Percentiles rank a stretch among this genome's conserved stretches.
These are phyloP conservation scores for Arthrobotrys pseudoclavata DNA, from an alignment of 2,329 filamentous ascomycete genomes.

Conservation along the genomic window DNA sequence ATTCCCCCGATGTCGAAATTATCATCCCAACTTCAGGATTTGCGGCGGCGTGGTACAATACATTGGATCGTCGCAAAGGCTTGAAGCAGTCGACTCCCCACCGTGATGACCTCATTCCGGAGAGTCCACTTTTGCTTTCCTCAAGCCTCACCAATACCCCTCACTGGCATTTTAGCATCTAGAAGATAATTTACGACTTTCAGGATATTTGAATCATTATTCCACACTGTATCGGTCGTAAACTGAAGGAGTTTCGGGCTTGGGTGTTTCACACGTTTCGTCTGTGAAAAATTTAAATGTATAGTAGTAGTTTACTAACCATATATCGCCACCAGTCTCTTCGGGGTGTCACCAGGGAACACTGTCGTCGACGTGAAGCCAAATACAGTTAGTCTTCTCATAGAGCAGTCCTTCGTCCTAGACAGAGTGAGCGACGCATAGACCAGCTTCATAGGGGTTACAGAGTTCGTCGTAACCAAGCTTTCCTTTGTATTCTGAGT, in stretches of 20 bases:
- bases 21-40: too few species aligned
- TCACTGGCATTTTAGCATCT: slow-evolving; percentile 22
- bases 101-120: background rate
- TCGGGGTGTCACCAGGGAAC: background rate
- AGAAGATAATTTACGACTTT: slow-evolving; percentile 20
- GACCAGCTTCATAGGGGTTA: background rate
- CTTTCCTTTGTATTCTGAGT: background rate
- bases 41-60: slow-evolving; percentile 4
- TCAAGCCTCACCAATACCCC: slow-evolving; percentile 29
- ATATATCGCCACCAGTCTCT: background rate
- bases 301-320: slow-evolving; percentile 25
- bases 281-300: slow-evolving; percentile 43
- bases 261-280: slow-evolving; percentile 8
- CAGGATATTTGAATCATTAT: background rate
- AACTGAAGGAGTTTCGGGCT: slow-evolving; percentile 25
- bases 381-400: slow-evolving; percentile 30
- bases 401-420: background rate
- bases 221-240: background rate
- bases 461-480: slow-evolving; percentile 28
- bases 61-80: slow-evolving; percentile 1
- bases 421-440: slow-evolving; percentile 4
- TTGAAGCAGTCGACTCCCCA: background rate
- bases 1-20: too few species aligned
- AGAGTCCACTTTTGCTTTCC: slow-evolving; percentile 18
- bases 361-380: slow-evolving; percentile 12